A percentile compares a stretch with the other conserved stretches of the same genome.
Conservation (phyloP, 2,329 filamentous ascomycete species). For the Parastagonospora nodorum region DNA sequence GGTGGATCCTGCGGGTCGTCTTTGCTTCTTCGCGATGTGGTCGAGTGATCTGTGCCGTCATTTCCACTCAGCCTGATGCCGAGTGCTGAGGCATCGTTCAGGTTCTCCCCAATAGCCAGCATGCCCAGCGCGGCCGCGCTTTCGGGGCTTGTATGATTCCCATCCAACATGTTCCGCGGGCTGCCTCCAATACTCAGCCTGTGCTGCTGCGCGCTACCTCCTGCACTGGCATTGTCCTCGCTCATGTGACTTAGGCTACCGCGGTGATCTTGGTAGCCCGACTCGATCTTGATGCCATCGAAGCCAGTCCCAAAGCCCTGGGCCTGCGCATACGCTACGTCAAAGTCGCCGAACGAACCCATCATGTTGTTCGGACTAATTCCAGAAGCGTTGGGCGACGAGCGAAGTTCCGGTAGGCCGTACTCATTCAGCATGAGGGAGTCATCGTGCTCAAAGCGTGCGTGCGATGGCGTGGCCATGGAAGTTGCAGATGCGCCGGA, state of each 20-base stretch:
- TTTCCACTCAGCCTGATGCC: conserved; percentile 34
- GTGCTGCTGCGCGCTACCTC: conserved; percentile 32
- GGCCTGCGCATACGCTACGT: conserved; percentile 33
- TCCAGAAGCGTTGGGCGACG: conserved; percentile 25
- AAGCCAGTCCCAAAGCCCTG: conserved; percentile 27
- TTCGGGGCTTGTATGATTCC: conserved; percentile 44
- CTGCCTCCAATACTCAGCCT: conserved; percentile 42
- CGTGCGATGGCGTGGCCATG: conserved; percentile 35
- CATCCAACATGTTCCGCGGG: conserved; percentile 34
- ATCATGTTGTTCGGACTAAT: conserved; percentile 36
- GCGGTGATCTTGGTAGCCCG: conserved; percentile 31
- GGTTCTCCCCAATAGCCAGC: conserved; percentile 35
- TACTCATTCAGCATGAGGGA: conserved; percentile 43
- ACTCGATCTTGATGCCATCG: conserved; percentile 27
- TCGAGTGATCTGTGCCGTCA: conserved; percentile 30
- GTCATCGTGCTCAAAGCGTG: conserved; percentile 40
- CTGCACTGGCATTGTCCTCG: conserved; percentile 38
- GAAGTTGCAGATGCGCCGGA: conserved; percentile 32
- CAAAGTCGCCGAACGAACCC: conserved; percentile 39
- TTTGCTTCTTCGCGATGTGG: conserved; percentile 33
- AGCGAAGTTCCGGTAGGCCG: conserved; percentile 38
- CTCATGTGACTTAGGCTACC: conserved; percentile 39
- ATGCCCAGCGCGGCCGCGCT: conserved; percentile 37
- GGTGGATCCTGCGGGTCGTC: conserved; percentile 45
- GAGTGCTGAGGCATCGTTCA: conserved; percentile 31